A percentile compares a stretch with the other conserved stretches of the same genome.
These are phyloP conservation scores for Solanum bukasovii DNA, from an alignment of 257 asterid species.

Conservation along the genomic window DNA sequence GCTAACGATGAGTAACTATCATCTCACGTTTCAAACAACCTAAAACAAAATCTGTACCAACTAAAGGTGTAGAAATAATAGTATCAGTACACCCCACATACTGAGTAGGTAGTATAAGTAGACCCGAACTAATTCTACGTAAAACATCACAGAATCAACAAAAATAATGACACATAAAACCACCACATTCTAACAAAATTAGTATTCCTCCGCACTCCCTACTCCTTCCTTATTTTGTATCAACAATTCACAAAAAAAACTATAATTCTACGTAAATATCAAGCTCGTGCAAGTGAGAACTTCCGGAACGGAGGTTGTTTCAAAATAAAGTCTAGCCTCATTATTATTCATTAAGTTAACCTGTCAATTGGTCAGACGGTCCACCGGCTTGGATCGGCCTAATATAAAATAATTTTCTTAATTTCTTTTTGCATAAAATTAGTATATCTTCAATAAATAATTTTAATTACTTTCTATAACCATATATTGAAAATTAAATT, in stretches of 20 bases:
- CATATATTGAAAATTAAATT: no score
- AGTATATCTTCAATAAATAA: no score
- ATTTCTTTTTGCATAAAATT: no score
- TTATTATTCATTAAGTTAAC: not conserved
- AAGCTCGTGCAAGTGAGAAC: not conserved
- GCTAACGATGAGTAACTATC: not conserved
- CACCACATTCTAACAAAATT: not conserved
- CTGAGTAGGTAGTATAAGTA: not conserved
- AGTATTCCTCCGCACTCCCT: not conserved
- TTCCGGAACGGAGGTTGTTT: not conserved
- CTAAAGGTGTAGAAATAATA: not conserved
- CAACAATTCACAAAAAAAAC: no score
- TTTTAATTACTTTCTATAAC: no score
- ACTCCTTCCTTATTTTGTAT: not conserved
- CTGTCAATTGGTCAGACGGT: not conserved
- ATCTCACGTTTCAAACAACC: not conserved
- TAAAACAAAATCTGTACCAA: no score
- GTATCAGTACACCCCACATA: not conserved
- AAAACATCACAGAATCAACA: not conserved
- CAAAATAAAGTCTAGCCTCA: not conserved
- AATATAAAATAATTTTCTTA: no score
- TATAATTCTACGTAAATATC: no score
- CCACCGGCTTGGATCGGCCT: no score
- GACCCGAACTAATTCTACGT: not conserved
- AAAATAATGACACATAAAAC: no score